Evolutionary conservation across 2,329 filamentous ascomycete genomes (phyloP), one percentile per base, ranked within the genome.

Genomic region (Hypoxylon sp.): DNA sequence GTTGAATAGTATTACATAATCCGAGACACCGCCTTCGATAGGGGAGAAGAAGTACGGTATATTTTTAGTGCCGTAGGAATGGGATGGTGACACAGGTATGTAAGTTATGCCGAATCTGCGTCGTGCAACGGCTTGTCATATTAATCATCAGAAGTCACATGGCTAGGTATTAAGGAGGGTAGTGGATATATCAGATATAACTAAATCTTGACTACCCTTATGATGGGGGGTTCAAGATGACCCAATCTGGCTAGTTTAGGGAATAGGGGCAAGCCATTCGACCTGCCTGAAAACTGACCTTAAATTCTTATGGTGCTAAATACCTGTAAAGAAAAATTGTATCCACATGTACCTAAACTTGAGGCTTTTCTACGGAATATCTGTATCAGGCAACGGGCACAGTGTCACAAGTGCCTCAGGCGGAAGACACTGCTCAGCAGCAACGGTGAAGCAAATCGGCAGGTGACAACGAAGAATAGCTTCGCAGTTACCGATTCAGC

Each of bases 1-100:
- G 40, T 44, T 44, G 40, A 22, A 49, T 30, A 17, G 31, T 30
- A 49, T 58, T 46, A 58, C 55, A 49, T 49, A 58, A 58, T 58
- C 55, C 49, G 8, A 37, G 55, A 58, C 46, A 50, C 13, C 46
- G 6, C 8, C 1, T 22, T 5, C 40, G 4, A 4, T 35, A n/a
- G n/a, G n/a, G n/a, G n/a, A 13, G 13, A 14, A 37, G 35, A n/a
- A 14, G 13, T n/a, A 37, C 35, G 13, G n/a, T 20, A 20, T 42
- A 42, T 3, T 44, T 44, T 42, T 42, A 42, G 37, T 17, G 7
- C 37, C n/a, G 37, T 42, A n/a, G 14, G 37, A 42, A 42, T 42
- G 14, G 37, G 40, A 42, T 20, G n/a, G 40, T 42, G 8, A 27
- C n/a, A 42, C 40, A n/a, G 14, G 13, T n/a, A n/a, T 40, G 35